Percentiles rank a stretch among this genome's conserved stretches.
These are phyloP conservation scores for Metschnikowia similis DNA, from an alignment of 805 yeast genomes.

Conservation along the genomic window DNA sequence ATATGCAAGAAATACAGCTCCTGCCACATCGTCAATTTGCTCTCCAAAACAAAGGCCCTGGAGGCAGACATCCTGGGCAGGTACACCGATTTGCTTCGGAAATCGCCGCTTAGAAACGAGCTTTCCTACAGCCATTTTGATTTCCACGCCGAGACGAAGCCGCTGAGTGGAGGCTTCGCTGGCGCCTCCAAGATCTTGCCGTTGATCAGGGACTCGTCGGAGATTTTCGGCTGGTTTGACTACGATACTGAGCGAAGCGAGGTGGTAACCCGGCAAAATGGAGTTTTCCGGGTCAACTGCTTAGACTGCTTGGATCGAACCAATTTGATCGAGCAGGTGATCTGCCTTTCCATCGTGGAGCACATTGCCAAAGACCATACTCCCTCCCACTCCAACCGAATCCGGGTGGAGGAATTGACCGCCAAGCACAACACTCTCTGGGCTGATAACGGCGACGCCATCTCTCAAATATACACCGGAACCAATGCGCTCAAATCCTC, in stretches of 20 bases:
- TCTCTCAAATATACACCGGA: slow-evolving; percentile 60
- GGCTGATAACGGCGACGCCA: slow-evolving; percentile 70
- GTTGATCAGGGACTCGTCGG: slow-evolving; percentile 58
- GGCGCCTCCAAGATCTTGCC: slow-evolving; percentile 72
- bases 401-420: slow-evolving; percentile 12
- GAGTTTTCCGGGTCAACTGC: slow-evolving; percentile 91
- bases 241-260: slow-evolving; percentile 56
- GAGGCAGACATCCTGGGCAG: slow-evolving; percentile 70
- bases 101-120: slow-evolving; percentile 27
- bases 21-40: slow-evolving; percentile 81
- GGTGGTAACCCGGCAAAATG: slow-evolving; percentile 72
- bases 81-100: slow-evolving; percentile 53
- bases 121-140: slow-evolving; percentile 75
- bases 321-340: slow-evolving; percentile 79
- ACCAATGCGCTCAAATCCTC: slow-evolving; percentile 88
- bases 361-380: slow-evolving; percentile 10
- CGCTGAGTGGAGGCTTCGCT: slow-evolving; percentile 71
- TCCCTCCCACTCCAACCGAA: not conserved
- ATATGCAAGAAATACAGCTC: slow-evolving; percentile 76
- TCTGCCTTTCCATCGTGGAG: slow-evolving; percentile 69
- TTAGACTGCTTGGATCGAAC: slow-evolving; percentile 94
- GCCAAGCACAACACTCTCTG: slow-evolving; percentile 30
- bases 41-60: slow-evolving; percentile 68
- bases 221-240: slow-evolving; percentile 78
- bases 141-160: slow-evolving; percentile 88